Evolutionary conservation across 1,139 yeast genomes (phyloP).

Genomic region (Zygosaccharomyces pseudobailii): DNA sequence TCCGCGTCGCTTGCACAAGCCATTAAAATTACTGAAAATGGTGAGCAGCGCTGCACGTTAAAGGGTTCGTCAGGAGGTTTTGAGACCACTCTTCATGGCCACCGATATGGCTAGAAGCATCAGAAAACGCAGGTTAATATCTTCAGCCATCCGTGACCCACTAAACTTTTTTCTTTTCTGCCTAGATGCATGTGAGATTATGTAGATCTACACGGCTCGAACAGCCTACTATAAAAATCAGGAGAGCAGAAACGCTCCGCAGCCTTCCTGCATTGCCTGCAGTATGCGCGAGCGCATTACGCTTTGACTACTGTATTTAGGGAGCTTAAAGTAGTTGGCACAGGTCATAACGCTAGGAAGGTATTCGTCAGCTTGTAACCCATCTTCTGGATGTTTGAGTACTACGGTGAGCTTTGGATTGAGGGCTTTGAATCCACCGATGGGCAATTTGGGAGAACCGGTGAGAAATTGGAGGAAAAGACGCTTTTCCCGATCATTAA

Average conservation of each 20-base stretch:
- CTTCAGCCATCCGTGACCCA: background rate
- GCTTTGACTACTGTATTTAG: conserved; percentile 64
- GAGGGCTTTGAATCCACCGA: conserved; percentile 86
- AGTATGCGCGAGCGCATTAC: conserved; percentile 54
- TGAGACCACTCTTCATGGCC: background rate
- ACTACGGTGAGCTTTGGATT: conserved; percentile 87
- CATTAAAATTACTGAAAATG: conserved; percentile 2
- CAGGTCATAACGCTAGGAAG: conserved; percentile 98
- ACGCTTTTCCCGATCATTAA: conserved; percentile 54
- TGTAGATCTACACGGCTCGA: conserved; percentile 1
- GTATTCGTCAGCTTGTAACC: conserved; percentile 68
- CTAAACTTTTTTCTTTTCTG: background rate
- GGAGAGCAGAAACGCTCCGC: conserved; percentile 81
- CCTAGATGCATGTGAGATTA: background rate
- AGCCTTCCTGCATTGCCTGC: conserved; percentile 82
- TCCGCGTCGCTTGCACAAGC: background rate
- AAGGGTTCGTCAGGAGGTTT: background rate
- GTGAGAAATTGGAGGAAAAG: conserved; percentile 82
- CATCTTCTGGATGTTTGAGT: conserved; percentile 67
- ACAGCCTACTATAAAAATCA: conserved; percentile 22
- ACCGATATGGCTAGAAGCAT: background rate
- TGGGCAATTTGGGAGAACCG: conserved; percentile 88
- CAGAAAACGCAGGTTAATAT: background rate
- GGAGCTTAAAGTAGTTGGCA: conserved; percentile 88
- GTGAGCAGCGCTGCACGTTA: background rate